Conservation (phyloP, 1,139 yeast species). For the Pichia sp. region DNA sequence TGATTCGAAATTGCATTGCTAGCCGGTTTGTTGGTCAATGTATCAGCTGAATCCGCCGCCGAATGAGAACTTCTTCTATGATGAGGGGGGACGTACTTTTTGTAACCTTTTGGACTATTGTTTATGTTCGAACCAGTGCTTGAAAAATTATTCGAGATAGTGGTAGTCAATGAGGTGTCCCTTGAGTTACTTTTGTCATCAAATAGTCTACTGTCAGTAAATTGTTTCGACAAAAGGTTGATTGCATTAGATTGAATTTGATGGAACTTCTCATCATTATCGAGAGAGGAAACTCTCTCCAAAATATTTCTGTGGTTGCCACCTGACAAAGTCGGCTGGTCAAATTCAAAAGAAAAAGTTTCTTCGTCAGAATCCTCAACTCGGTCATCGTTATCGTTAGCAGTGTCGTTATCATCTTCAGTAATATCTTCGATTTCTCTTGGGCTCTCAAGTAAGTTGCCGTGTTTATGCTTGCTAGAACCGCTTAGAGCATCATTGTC, state of each 20-base stretch:
- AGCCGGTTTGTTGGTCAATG: constrained; percentile 15
- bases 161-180: constrained; percentile 25
- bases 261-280: constrained; percentile 38
- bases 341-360: constrained; percentile 20
- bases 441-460: background rate
- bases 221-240: constrained; percentile 25
- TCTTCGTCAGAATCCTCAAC: constrained; percentile 17
- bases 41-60: constrained; percentile 19
- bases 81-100: constrained; percentile 46
- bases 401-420: constrained; percentile 21
- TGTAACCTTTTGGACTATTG: constrained; percentile 20
- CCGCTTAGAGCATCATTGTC: constrained; percentile 25
- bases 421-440: background rate
- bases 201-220: constrained; percentile 22
- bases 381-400: constrained; percentile 18
- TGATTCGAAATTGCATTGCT: constrained; percentile 6
- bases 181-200: constrained; percentile 24
- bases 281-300: background rate
- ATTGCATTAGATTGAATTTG: constrained; percentile 17
- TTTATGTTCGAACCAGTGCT: constrained; percentile 27
- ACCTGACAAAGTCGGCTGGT: constrained; percentile 7
- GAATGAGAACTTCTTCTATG: constrained; percentile 39
- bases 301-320: background rate
- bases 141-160: constrained; percentile 24
- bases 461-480: constrained; percentile 11